Evolutionary conservation across 345 rosid species (phyloP).

Genomic region (Kandelia obovata): DNA sequence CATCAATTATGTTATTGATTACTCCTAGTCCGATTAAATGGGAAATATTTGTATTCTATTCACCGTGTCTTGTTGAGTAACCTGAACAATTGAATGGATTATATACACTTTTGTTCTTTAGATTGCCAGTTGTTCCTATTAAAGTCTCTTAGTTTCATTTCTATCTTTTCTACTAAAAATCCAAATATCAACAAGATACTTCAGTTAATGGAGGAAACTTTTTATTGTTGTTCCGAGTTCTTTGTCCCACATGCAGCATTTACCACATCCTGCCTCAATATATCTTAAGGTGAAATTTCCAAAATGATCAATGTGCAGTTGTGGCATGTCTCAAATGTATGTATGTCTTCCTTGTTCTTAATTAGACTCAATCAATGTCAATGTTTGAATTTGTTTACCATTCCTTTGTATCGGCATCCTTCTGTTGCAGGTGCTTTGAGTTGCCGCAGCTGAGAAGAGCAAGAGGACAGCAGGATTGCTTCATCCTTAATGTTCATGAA

Average conservation of each 20-base stretch:
- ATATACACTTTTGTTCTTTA: conserved; percentile 31
- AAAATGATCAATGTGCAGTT: neutral
- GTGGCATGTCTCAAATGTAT: neutral
- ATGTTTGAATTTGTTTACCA: neutral
- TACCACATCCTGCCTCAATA: neutral
- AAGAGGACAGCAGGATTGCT: neutral
- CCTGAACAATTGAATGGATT: conserved; percentile 31
- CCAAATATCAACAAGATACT: neutral
- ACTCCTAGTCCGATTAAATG: conserved; percentile 32
- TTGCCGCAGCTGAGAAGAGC: conserved; percentile 4
- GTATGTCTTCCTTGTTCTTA: conserved; percentile 4
- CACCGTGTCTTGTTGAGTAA: conserved; percentile 19
- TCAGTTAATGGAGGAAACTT: neutral
- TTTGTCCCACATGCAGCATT: conserved; percentile 6
- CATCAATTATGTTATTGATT: conserved; percentile 36
- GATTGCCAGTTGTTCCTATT: conserved; percentile 22
- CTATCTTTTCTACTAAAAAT: neutral
- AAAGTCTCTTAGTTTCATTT: conserved; percentile 14
- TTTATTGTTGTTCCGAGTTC: conserved; percentile 9
- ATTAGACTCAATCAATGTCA: neutral
- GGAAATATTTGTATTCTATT: conserved; percentile 26
- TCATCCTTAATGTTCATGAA: neutral
- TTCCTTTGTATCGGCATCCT: conserved; percentile 14
- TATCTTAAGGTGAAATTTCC: conserved; percentile 3
- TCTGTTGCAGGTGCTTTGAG: conserved; percentile 8